These are phyloP conservation scores for Didymella pinodella DNA, from an alignment of 2,329 filamentous ascomycete genomes.

Conservation along the genomic window DNA sequence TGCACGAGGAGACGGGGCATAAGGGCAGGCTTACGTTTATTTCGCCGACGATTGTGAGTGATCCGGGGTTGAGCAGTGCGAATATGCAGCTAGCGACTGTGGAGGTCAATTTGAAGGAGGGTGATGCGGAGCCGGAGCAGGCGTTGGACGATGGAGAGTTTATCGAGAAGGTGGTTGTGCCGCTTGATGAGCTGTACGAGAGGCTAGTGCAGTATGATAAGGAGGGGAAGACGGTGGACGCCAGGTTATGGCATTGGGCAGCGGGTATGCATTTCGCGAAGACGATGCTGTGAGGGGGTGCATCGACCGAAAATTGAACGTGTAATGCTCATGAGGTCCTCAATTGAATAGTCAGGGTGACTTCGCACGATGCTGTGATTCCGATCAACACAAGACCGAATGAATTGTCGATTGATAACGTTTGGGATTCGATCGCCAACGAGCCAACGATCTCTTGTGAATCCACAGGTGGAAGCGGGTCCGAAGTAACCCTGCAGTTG, in stretches of 20 bases:
- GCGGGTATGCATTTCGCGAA: slow-evolving; percentile 62
- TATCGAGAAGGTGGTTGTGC: slow-evolving; percentile 67
- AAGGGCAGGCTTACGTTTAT: slow-evolving; percentile 61
- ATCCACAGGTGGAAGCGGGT: too few relatives aligned
- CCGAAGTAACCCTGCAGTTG: too few relatives aligned
- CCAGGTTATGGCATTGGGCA: slow-evolving; percentile 68
- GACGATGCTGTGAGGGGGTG: slow-evolving; percentile 38
- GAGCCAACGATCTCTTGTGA: too few relatives aligned
- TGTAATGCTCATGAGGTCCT: not conserved
- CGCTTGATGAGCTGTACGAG: slow-evolving; percentile 64
- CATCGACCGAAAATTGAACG: not conserved
- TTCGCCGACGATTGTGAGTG: slow-evolving; percentile 73
- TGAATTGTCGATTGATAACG: too few relatives aligned
- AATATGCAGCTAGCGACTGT: slow-evolving; percentile 70
- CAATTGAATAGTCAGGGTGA: too few relatives aligned
- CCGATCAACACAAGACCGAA: too few relatives aligned
- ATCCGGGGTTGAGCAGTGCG: slow-evolving; percentile 67
- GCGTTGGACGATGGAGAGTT: slow-evolving; percentile 68
- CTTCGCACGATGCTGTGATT: too few relatives aligned
- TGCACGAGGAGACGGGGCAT: slow-evolving; percentile 70
- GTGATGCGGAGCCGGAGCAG: slow-evolving; percentile 63
- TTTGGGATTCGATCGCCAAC: too few relatives aligned
- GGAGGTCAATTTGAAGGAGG: slow-evolving; percentile 62
- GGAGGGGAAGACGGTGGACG: slow-evolving; percentile 63
- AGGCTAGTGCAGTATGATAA: slow-evolving; percentile 57